phyloP scores from a whole-genome alignment of 495 filamentous ascomycete species.

The Penicillium goetzii region DNA sequence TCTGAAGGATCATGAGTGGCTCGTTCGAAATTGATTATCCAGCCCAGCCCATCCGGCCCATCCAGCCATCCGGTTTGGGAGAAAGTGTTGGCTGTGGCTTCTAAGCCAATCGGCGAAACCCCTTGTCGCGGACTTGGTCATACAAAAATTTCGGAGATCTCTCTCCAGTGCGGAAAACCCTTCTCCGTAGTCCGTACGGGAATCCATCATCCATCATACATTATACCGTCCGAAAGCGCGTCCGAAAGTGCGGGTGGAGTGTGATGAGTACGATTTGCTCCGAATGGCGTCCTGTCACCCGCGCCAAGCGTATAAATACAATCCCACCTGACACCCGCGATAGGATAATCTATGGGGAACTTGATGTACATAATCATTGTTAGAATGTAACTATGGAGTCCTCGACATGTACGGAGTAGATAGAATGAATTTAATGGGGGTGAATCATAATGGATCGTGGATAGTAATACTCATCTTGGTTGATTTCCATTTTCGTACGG shows the following conservation, averaged over 20 bases:
- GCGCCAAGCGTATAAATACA: slow-evolving; percentile 9
- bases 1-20: neutral
- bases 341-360: slow-evolving; percentile 1
- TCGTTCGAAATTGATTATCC: neutral
- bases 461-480: neutral
- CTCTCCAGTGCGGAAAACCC: slow-evolving; percentile 3
- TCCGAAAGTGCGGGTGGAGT: neutral
- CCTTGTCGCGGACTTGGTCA: neutral
- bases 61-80: neutral
- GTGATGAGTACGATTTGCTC: slow-evolving; percentile 5
- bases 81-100: neutral
- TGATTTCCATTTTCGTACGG: neutral
- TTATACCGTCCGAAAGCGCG: neutral
- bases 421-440: neutral
- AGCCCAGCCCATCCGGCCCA: neutral
- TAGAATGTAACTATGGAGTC: slow-evolving; percentile 3
- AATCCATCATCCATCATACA: neutral
- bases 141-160: neutral
- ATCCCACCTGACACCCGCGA: neutral
- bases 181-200: neutral
- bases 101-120: slow-evolving; percentile 12
- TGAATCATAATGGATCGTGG: slow-evolving; percentile 4
- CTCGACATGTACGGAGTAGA: neutral
- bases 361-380: neutral
- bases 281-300: slow-evolving; percentile 3